Percentiles rank a stretch among this genome's conserved stretches.
These are phyloP conservation scores for Salix udensis DNA, from an alignment of 345 rosid genomes.

Conservation along the genomic window DNA sequence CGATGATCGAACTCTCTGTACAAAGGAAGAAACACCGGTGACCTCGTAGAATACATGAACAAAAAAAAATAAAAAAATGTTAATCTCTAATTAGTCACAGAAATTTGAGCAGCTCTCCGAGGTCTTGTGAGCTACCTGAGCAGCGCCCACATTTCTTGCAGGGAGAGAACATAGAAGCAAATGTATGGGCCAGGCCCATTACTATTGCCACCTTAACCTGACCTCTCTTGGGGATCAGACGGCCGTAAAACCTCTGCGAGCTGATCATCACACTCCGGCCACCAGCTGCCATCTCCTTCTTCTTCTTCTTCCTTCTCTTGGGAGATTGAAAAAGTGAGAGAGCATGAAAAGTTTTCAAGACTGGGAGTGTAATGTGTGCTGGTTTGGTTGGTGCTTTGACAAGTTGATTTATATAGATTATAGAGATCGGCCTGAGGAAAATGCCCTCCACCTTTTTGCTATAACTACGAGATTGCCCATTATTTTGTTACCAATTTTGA, in stretches of 20 bases:
- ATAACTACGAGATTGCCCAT: background rate
- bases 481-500: background rate
- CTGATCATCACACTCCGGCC: slow-evolving; percentile 14
- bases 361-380: background rate
- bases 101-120: background rate
- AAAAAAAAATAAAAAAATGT: background rate
- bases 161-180: slow-evolving; percentile 41
- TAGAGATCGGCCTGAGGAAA: background rate
- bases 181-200: slow-evolving; percentile 43
- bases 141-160: background rate
- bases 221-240: slow-evolving; percentile 49
- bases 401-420: background rate
- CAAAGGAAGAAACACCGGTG: background rate
- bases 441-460: background rate
- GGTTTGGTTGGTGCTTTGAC: background rate
- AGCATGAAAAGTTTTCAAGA: background rate
- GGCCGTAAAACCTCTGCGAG: slow-evolving; percentile 9
- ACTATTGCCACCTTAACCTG: slow-evolving; percentile 43
- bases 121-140: background rate
- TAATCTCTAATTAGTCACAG: background rate
- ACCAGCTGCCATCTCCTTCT: background rate
- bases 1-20: background rate
- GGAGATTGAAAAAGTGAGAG: background rate
- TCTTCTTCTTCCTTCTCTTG: background rate
- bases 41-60: background rate